Conservation (phyloP, 768 basidiomycete genomes). For the Hirschioporus abietinus region DNA sequence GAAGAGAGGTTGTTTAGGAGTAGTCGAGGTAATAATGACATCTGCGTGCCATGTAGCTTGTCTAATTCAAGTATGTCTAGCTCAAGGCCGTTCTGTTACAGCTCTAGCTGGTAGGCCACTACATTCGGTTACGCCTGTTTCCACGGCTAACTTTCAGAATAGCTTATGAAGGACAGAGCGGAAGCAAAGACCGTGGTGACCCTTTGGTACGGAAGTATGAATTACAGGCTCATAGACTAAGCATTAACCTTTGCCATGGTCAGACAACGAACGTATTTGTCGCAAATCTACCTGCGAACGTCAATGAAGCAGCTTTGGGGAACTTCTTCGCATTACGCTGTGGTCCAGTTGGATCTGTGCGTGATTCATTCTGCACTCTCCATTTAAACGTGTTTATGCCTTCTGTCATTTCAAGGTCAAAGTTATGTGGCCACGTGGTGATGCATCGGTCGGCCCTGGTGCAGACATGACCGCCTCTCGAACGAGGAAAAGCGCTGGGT, state of each 20-base stretch:
- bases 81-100: conserved; percentile 74
- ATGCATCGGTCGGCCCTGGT: conserved; percentile 60
- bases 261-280: conserved; percentile 96
- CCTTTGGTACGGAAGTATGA: conserved; percentile 52
- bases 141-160: conserved; percentile 8
- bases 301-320: conserved; percentile 82
- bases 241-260: conserved; percentile 8
- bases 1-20: conserved; percentile 78
- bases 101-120: conserved; percentile 73
- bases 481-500: conserved; percentile 63
- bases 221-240: neutral
- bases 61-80: conserved; percentile 22
- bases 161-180: conserved; percentile 90
- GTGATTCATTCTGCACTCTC: conserved; percentile 19
- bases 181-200: conserved; percentile 85
- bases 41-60: conserved; percentile 1
- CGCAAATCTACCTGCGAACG: conserved; percentile 82
- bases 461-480: conserved; percentile 72
- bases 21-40: conserved; percentile 34
- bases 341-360: conserved; percentile 90
- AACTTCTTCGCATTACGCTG: conserved; percentile 78
- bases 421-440: conserved; percentile 98
- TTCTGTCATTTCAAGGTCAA: conserved; percentile 54
- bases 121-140: neutral
- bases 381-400: conserved; percentile 8